phyloP scores from a whole-genome alignment of 306 rosid species.

The Senna tora region DNA sequence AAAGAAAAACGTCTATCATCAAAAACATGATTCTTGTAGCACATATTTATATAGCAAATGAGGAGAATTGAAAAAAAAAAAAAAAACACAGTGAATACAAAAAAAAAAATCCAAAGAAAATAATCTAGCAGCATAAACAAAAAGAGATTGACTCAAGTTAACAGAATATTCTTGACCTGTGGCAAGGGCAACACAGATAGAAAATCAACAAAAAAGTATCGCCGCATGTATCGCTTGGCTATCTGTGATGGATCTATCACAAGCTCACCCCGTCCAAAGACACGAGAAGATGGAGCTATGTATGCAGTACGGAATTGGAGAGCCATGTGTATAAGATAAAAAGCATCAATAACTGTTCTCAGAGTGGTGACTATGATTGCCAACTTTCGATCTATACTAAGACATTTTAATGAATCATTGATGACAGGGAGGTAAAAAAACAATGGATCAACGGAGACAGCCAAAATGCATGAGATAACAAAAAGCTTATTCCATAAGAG shows the following conservation, averaged over 20 bases:
- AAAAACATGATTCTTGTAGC: slow-evolving; percentile 1
- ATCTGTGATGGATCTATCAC: slow-evolving; percentile 89
- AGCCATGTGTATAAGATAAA: slow-evolving; percentile 92
- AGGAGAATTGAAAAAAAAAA: background rate
- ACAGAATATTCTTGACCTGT: slow-evolving; percentile 65
- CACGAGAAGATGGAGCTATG: slow-evolving; percentile 99
- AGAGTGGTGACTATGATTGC: slow-evolving; percentile 80
- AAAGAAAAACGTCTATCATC: background rate
- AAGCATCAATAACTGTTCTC: slow-evolving; percentile 81
- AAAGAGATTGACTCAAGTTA: slow-evolving; percentile 21
- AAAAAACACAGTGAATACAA: background rate
- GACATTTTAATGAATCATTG: slow-evolving; percentile 57
- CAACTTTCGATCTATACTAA: slow-evolving; percentile 77
- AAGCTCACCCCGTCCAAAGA: slow-evolving; percentile 98
- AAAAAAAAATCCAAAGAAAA: slow-evolving; percentile 30
- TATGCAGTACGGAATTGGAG: slow-evolving; percentile 95
- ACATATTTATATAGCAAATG: background rate
- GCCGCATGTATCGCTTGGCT: slow-evolving; percentile 84
- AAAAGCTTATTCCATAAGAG: slow-evolving; percentile 80
- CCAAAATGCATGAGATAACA: slow-evolving; percentile 83
- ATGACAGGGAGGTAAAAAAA: slow-evolving; percentile 93
- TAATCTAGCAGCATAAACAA: slow-evolving; percentile 21
- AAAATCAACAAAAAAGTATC: slow-evolving; percentile 79
- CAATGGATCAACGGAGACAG: slow-evolving; percentile 90
- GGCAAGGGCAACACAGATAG: slow-evolving; percentile 88